Evolutionary conservation across 306 rosid species (phyloP).

Genomic region (Senna tora): DNA sequence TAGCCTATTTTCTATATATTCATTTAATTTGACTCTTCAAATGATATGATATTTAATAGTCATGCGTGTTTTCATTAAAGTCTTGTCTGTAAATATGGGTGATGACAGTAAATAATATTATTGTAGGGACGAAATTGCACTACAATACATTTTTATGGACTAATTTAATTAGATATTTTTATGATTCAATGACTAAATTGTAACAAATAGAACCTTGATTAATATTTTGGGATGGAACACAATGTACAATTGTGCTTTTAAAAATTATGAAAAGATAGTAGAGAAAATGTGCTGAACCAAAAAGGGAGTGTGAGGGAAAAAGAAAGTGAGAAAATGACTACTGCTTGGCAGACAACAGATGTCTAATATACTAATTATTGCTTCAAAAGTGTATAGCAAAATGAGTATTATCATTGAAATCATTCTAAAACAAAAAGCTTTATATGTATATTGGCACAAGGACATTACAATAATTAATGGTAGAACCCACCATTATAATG

Average conservation of each 20-base stretch:
- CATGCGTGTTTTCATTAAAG: too few relatives aligned
- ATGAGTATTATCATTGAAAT: not conserved
- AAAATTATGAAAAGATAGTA: not conserved
- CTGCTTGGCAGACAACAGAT: not conserved
- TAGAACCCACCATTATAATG: slow-evolving; percentile 6
- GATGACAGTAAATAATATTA: too few relatives aligned
- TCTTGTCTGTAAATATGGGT: too few relatives aligned
- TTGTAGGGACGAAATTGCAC: too few relatives aligned
- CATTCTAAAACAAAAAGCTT: not conserved
- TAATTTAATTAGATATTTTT: too few relatives aligned
- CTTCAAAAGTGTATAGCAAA: not conserved
- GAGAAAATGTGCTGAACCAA: not conserved
- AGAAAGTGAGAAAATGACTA: not conserved
- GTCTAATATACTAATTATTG: not conserved
- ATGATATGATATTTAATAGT: too few relatives aligned
- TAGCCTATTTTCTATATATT: too few relatives aligned
- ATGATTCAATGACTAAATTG: too few relatives aligned
- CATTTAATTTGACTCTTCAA: too few relatives aligned
- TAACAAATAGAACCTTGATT: too few relatives aligned
- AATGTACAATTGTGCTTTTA: not conserved
- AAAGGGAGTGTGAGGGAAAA: not conserved
- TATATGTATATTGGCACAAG: not conserved
- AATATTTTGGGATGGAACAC: too few relatives aligned
- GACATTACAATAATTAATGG: not conserved
- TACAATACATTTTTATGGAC: too few relatives aligned